These are phyloP conservation scores for Capronia americana DNA, from an alignment of 2,329 filamentous ascomycete genomes.

Conservation along the genomic window DNA sequence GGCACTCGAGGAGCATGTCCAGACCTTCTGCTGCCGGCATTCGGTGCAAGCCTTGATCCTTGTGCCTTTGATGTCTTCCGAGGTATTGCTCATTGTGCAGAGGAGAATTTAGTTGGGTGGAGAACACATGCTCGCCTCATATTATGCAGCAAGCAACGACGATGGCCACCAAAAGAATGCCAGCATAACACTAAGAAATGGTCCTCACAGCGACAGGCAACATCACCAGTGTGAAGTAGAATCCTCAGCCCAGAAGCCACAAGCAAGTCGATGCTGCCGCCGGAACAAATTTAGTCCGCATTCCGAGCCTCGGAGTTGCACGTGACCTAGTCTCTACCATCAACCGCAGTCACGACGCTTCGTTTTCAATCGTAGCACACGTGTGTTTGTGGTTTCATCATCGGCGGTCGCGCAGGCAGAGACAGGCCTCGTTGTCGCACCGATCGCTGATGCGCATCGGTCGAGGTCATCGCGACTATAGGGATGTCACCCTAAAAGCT, in stretches of 20 bases:
- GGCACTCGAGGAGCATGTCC: not conserved
- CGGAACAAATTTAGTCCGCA: not conserved
- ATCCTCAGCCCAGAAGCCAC: not conserved
- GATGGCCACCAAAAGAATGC: not conserved
- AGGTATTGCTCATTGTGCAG: conserved; percentile 16
- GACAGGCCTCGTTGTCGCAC: conserved; percentile 5
- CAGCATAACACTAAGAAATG: not conserved
- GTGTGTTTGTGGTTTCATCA: not conserved
- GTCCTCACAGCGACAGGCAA: too few species aligned
- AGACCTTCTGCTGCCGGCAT: conserved; percentile 71
- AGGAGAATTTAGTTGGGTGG: not conserved
- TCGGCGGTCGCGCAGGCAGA: not conserved
- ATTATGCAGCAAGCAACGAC: not conserved
- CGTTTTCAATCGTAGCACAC: not conserved
- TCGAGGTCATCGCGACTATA: conserved; percentile 23
- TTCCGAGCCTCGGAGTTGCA: not conserved
- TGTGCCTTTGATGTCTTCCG: conserved; percentile 20
- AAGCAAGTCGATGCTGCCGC: not conserved
- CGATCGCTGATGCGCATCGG: conserved; percentile 23
- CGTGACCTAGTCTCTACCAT: not conserved
- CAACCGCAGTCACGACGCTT: not conserved
- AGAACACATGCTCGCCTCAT: not conserved
- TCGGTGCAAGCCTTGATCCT: conserved; percentile 65
- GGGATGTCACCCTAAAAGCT: conserved; percentile 19
- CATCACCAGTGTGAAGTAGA: not conserved